Conservation (phyloP, 441 rosid genomes). For the Pelargonium australe region DNA sequence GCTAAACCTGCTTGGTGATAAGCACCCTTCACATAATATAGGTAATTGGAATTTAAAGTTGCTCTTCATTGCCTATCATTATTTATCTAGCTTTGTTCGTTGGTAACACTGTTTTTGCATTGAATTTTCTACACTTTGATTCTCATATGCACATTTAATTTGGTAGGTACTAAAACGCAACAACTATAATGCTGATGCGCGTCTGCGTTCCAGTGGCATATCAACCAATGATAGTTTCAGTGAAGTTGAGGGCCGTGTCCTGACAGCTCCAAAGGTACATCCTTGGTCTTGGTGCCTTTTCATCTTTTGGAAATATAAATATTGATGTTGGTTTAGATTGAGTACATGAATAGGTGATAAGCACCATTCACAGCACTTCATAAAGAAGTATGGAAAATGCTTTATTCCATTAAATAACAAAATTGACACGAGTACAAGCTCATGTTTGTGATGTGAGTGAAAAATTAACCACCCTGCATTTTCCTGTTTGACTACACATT, state of each 20-base stretch:
- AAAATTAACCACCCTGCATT: too few relatives aligned
- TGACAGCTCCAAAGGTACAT: constrained; percentile 47
- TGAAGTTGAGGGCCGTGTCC: constrained; percentile 43
- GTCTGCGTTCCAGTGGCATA: constrained; percentile 40
- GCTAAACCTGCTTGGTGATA: constrained; percentile 52
- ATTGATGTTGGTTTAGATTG: neutral
- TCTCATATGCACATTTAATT: neutral
- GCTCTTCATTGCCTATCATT: too few relatives aligned
- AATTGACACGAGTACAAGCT: too few relatives aligned
- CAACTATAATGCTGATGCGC: constrained; percentile 39
- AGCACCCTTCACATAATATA: constrained; percentile 32
- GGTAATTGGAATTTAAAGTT: too few relatives aligned
- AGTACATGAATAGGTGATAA: neutral
- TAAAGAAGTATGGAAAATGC: too few relatives aligned
- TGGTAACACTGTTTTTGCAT: too few relatives aligned
- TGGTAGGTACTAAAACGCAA: constrained; percentile 37
- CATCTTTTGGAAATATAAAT: neutral
- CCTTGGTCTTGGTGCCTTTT: neutral
- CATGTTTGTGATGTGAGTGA: too few relatives aligned
- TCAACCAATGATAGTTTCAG: constrained; percentile 37
- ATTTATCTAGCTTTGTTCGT: too few relatives aligned
- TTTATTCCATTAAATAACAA: too few relatives aligned
- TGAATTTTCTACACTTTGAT: neutral
- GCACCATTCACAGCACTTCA: too few relatives aligned
- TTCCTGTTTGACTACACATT: too few relatives aligned